These are phyloP conservation scores for Juncus inflexus DNA, from an alignment of 176 grass and related monocot species.

Conservation along the genomic window DNA sequence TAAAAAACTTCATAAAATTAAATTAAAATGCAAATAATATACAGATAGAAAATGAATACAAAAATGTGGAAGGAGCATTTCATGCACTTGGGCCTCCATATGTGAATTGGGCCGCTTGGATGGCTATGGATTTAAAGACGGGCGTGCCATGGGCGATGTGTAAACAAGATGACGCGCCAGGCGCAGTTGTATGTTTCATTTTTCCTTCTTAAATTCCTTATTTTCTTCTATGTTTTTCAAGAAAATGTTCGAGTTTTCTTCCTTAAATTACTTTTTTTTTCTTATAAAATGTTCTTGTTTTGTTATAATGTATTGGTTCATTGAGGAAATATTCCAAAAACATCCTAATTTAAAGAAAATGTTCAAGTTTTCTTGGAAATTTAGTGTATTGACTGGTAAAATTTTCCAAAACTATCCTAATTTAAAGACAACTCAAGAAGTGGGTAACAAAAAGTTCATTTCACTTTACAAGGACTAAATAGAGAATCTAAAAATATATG, in stretches of 20 bases:
- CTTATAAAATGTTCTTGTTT: too few relatives aligned
- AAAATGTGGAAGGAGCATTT: constrained; percentile 71
- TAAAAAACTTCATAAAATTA: neutral
- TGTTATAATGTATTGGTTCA: too few relatives aligned
- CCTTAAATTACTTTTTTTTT: constrained; percentile 5
- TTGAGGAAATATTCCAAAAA: too few relatives aligned
- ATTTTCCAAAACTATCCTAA: too few relatives aligned
- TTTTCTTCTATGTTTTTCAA: neutral
- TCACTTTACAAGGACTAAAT: too few relatives aligned
- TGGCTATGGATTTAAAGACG: constrained; percentile 58
- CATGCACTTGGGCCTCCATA: constrained; percentile 50
- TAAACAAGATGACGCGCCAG: constrained; percentile 91
- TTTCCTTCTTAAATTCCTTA: neutral
- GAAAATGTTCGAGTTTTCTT: constrained; percentile 2
- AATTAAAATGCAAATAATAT: neutral
- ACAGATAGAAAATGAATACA: constrained; percentile 92
- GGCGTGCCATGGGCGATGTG: constrained; percentile 97
- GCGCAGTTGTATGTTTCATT: constrained; percentile 56
- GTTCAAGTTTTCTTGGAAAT: neutral
- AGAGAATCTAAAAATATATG: too few relatives aligned
- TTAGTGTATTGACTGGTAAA: too few relatives aligned
- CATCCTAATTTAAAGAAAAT: neutral
- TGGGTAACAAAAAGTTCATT: too few relatives aligned
- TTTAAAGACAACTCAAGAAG: neutral
- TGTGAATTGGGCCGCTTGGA: constrained; percentile 67